Percentiles rank a stretch among this genome's conserved stretches.
These are phyloP conservation scores for Nakazawaea anatomiae DNA, from an alignment of 805 yeast genomes.

Conservation along the genomic window DNA sequence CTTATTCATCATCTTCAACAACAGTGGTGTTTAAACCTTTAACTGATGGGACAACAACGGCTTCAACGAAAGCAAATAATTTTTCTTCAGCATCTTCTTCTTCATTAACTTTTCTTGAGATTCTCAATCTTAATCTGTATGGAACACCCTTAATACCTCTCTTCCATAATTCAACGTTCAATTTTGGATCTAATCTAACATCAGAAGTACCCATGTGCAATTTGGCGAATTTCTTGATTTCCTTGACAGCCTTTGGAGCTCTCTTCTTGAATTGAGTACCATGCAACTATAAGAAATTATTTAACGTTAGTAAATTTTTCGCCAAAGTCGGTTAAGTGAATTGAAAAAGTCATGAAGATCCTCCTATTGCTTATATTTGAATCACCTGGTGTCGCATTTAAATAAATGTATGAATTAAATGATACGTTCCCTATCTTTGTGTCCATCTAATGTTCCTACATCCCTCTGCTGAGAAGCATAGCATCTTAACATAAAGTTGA, in stretches of 20 bases:
- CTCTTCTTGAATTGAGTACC: conserved; percentile 99
- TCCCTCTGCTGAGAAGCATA: no score
- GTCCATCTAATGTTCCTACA: no score
- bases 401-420: no score
- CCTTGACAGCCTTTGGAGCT: conserved; percentile 99
- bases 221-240: conserved; percentile 96
- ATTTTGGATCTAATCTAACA: conserved; percentile 97
- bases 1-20: conserved; percentile 61
- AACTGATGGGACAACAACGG: conserved; percentile 88
- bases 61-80: conserved; percentile 97
- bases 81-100: conserved; percentile 99
- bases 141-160: conserved; percentile 99
- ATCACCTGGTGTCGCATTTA: no score
- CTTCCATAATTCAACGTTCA: conserved; percentile 98
- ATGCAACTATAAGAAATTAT: conserved; percentile 56
- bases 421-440: no score
- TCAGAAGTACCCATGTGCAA: conserved; percentile 99
- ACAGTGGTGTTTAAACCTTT: conserved; percentile 98
- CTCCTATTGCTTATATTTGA: no score
- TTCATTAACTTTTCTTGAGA: conserved; percentile 99
- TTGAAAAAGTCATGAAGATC: no score
- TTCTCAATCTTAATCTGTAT: conserved; percentile 96
- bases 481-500: no score
- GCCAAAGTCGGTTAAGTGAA: background rate
- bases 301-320: conserved; percentile 2